Conservation (phyloP, 805 yeast species). For the Yarrowia phangngaensis region DNA sequence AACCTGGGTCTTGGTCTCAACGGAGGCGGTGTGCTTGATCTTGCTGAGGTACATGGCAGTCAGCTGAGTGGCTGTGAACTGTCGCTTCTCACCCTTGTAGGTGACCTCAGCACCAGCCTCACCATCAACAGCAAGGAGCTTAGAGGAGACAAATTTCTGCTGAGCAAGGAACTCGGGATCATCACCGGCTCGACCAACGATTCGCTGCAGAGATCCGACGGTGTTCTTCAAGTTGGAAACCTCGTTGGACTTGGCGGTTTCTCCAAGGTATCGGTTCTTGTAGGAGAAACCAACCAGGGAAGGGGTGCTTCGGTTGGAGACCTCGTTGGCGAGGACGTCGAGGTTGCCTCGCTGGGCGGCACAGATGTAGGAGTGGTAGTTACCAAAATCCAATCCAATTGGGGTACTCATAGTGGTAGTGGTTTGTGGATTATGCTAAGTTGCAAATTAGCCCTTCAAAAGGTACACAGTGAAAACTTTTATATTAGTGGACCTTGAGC, state of each 20-base stretch:
- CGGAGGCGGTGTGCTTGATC: constrained; percentile 71
- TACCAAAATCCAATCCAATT: constrained; percentile 97
- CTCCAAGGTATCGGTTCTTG: constrained; percentile 90
- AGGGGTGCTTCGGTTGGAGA: constrained; percentile 96
- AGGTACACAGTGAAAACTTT: constrained; percentile 22
- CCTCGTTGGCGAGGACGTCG: constrained; percentile 97
- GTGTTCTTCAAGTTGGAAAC: constrained; percentile 95
- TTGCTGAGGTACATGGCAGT: constrained; percentile 94
- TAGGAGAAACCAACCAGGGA: constrained; percentile 84
- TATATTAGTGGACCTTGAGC: constrained; percentile 11
- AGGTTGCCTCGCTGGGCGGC: constrained; percentile 98
- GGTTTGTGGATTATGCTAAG: constrained; percentile 8
- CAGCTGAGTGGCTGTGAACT: constrained; percentile 83
- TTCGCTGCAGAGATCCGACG: constrained; percentile 89
- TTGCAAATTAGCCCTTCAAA: neutral
- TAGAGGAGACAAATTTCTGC: constrained; percentile 66
- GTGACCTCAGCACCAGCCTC: constrained; percentile 81
- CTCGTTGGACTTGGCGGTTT: constrained; percentile 92
- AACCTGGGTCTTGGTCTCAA: constrained; percentile 78
- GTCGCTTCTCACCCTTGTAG: constrained; percentile 70
- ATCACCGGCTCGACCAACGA: constrained; percentile 68
- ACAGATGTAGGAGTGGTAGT: constrained; percentile 83
- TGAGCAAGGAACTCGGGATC: constrained; percentile 79
- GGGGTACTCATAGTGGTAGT: constrained; percentile 70
- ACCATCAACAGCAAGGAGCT: constrained; percentile 66